These are phyloP conservation scores for Kentomonas sorsogonicus DNA, from an alignment of 208 protist species.

Conservation along the genomic window DNA sequence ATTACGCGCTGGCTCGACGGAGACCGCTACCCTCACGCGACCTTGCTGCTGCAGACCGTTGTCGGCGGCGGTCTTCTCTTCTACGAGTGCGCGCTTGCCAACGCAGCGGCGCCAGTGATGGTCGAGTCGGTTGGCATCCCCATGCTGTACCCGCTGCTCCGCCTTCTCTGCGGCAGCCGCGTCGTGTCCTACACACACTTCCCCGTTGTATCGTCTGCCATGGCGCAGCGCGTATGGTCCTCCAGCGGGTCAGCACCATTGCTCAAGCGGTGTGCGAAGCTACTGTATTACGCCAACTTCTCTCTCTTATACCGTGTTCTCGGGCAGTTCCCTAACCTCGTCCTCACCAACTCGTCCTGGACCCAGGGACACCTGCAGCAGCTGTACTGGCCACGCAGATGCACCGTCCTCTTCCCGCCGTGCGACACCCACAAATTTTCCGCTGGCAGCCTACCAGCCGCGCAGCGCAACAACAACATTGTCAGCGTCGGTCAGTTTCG, in stretches of 20 bases:
- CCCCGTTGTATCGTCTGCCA: conserved; percentile 92
- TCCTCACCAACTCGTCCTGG: conserved; percentile 97
- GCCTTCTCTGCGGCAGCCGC: conserved; percentile 58
- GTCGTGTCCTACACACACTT: conserved; percentile 98
- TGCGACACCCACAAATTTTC: conserved; percentile 71
- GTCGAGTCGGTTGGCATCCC: conserved; percentile 96
- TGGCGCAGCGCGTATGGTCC: conserved; percentile 56
- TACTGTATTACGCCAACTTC: conserved; percentile 87
- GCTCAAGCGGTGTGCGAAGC: conserved; percentile 30
- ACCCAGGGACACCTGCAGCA: conserved; percentile 89
- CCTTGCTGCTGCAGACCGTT: conserved; percentile 91
- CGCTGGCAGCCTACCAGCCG: conserved; percentile 18
- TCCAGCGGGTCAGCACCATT: conserved; percentile 78
- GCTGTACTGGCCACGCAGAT: conserved; percentile 65
- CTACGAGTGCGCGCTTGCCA: conserved; percentile 80
- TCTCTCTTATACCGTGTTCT: conserved; percentile 82
- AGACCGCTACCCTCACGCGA: conserved; percentile 73
- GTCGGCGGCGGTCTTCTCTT: conserved; percentile 82
- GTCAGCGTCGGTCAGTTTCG: conserved; percentile 96
- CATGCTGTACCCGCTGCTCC: conserved; percentile 92
- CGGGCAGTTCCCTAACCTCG: conserved; percentile 63
- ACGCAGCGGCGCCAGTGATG: conserved; percentile 41
- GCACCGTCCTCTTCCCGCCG: conserved; percentile 88
- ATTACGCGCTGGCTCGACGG: conserved; percentile 65
- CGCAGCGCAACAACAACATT: conserved; percentile 57